Evolutionary conservation across 2,329 filamentous ascomycete genomes (phyloP), one percentile per base, ranked within the genome.

Genomic region (Tricladium varicosporioides): DNA sequence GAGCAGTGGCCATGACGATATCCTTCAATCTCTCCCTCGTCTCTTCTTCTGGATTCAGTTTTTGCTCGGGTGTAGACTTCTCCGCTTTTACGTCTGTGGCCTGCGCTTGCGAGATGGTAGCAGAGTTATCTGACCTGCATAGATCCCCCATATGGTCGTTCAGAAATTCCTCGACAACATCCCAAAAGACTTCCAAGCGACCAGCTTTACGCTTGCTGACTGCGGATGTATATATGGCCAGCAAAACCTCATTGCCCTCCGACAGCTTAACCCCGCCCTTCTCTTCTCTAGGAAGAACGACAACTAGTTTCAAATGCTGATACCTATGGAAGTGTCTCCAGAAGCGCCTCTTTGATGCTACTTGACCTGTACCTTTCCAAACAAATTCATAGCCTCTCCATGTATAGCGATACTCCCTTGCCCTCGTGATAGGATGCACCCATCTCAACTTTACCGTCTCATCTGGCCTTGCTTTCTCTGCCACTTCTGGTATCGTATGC

Each of bases 291-390:
- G 22, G 22, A 27, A 27, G 22, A 13, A 45, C 36, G 18, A 59
- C 59, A n/a, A 61, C 51, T 2, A 61, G 48, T 42, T 61, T 61
- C 13, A 59, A 36, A 45, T 61, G 57, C 18, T 53, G 57, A 18
- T 48, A 59, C 11, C 51, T 36, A 16, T 56, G 18, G 31, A 58
- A 52, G 5, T 51, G 47, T 32, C 33, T 31, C 8, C 51, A 48
- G 8, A 51, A 16, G 2, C 46, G 33, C n/a, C 36, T 48, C 14
- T 15, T 31, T 9, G 40, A 10, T 22, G 15, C n/a, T 5, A 57
- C 46, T 27, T 43, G 44, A 4, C 44, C 40, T 2, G 57, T 57
- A 5, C 57, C 60, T 33, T 61, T 59, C 60, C 57, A 61, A 5
- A 48, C 42, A 36, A 59, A 59, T 33, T 52, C 33, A 18, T 55